Conservation (phyloP, 1,284 basidiomycete species). For the Apiotrichum siamense region DNA sequence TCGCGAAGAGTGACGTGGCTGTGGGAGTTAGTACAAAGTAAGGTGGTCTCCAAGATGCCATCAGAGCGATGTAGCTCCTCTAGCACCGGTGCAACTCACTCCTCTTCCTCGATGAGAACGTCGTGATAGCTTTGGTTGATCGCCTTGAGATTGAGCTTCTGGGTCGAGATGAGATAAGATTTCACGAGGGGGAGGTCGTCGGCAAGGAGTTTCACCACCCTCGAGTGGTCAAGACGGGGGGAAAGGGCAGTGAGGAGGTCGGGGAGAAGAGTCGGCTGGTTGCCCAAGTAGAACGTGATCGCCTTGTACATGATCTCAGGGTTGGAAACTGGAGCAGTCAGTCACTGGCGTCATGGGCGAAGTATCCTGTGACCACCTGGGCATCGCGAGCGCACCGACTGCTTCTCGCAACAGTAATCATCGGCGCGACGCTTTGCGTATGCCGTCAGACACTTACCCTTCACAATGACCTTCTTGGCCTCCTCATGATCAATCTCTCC, state of each 20-base stretch:
- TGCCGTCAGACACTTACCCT: too few species aligned
- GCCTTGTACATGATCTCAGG: conserved; percentile 76
- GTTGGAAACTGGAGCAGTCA: conserved; percentile 75
- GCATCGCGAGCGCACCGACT: too few species aligned
- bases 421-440: too few species aligned
- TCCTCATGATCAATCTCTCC: conserved; percentile 98
- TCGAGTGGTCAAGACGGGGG: conserved; percentile 85
- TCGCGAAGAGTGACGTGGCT: conserved; percentile 86
- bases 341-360: conserved; percentile 50
- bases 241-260: conserved; percentile 89
- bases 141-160: conserved; percentile 92
- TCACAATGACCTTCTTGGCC: conserved; percentile 66
- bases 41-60: too few species aligned
- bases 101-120: conserved; percentile 95
- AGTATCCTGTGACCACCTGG: too few species aligned
- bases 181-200: conserved; percentile 92
- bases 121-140: conserved; percentile 98
- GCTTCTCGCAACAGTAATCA: too few species aligned
- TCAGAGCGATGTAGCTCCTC: too few species aligned
- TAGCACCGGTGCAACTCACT: too few species aligned
- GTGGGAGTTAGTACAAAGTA: too few species aligned
- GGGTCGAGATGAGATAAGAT: conserved; percentile 92
- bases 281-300: conserved; percentile 65
- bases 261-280: conserved; percentile 87
- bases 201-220: conserved; percentile 92